phyloP scores from a whole-genome alignment of 306 rosid species.

The Geum urbanum region DNA sequence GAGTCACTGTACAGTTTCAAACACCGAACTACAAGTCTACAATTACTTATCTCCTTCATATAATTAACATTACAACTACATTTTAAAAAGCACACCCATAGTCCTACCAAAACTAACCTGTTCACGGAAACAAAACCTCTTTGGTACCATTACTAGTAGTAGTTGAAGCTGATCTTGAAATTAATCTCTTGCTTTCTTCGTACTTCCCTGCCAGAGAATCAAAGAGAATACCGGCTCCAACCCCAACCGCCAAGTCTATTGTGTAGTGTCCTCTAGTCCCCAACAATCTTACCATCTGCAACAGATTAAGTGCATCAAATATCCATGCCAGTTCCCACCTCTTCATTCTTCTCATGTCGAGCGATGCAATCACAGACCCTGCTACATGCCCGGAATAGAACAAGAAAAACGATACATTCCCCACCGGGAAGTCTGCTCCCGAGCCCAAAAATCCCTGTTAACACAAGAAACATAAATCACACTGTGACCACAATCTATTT shows the following conservation, averaged over 20 bases:
- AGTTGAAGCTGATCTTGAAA: not conserved
- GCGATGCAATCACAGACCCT: slow-evolving; percentile 81
- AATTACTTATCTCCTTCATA: not conserved
- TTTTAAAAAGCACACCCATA: not conserved
- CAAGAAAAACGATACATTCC: slow-evolving; percentile 82
- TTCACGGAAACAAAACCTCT: slow-evolving; percentile 10
- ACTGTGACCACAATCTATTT: not conserved
- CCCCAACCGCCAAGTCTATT: slow-evolving; percentile 77
- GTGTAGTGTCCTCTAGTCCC: slow-evolving; percentile 92
- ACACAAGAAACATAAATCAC: not conserved
- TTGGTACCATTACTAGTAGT: slow-evolving; percentile 16
- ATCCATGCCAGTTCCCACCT: slow-evolving; percentile 67
- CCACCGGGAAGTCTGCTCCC: slow-evolving; percentile 86
- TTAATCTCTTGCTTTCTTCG: slow-evolving; percentile 44
- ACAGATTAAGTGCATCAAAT: slow-evolving; percentile 61
- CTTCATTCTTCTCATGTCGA: slow-evolving; percentile 84
- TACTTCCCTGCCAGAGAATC: slow-evolving; percentile 79
- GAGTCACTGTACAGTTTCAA: not conserved
- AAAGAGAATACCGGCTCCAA: slow-evolving; percentile 86
- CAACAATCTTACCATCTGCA: slow-evolving; percentile 64
- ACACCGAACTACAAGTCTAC: not conserved
- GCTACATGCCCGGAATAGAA: slow-evolving; percentile 90
- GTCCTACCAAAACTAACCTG: slow-evolving; percentile 11
- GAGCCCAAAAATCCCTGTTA: slow-evolving; percentile 81
- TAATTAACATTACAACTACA: not conserved